Evolutionary conservation across 2,329 filamentous ascomycete genomes (phyloP), one percentile per base, ranked within the genome.

Genomic region (Cytospora paraplurivora): DNA sequence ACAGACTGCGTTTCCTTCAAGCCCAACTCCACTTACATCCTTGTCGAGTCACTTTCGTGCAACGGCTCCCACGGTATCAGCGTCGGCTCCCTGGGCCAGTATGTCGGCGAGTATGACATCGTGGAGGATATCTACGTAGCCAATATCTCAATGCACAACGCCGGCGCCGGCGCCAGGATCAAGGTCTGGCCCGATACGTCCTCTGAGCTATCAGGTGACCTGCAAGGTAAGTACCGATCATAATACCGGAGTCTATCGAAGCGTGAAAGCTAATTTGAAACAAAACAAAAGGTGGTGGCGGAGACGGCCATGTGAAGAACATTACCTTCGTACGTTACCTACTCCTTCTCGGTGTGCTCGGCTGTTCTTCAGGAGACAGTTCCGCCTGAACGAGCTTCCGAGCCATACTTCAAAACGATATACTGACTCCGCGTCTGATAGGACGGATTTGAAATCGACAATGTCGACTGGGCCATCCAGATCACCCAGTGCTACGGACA

Each of bases 31-130:
- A 90, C 87, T 51, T 82, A 89, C 67, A 84, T 91, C 8, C 73
- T 91, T 4, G 82, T 91, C 6, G 87, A 91, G 71, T 86, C 87
- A 66, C 76, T 91, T 4, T 76, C 79, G 64, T 91, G 88, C 75
- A 88, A 88, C 69, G 87, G 88, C 38, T 89, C 86, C 3, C 88
- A 91, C 70, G 89, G 89, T 47, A 90, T 91, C 68, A 87, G 84
- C 11, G 87, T 91, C n/a, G 89, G 89, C 8, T 89, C 86, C 0
- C 77, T 91, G 0, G 88, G 88, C 27, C 88, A 91, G 73, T 91
- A 91, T 70, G 69, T 76, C 17, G 82, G 79, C 27, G 81, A 86
- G 67, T 82, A 83, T 17, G 88, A 91, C 67, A 86, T 90, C 53
- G 87, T 91, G 1, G 81, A 89, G 73, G 86, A 91, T 68, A 72